Conservation (phyloP, 768 basidiomycete species). For the Lepiota subincarnata region DNA sequence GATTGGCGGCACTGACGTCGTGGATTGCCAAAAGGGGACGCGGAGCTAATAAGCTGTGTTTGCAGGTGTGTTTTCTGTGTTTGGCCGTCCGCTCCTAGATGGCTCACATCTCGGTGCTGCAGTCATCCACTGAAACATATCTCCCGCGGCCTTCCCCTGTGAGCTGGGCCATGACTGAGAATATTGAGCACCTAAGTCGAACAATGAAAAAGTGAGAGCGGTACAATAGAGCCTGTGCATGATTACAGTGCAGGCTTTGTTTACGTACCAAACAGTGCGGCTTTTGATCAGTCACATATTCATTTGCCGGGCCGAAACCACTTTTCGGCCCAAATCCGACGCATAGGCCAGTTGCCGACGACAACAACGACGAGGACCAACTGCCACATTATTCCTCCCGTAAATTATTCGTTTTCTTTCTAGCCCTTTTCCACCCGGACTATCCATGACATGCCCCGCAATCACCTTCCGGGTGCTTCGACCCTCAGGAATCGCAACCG, state of each 20-base stretch:
- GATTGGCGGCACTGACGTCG: constrained; percentile 8
- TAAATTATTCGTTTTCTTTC: constrained; percentile 33
- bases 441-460: constrained; percentile 87
- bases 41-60: constrained; percentile 5
- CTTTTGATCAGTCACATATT: constrained; percentile 32
- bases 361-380: constrained; percentile 45
- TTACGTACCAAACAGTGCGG: constrained; percentile 34
- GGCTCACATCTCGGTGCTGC: constrained; percentile 2
- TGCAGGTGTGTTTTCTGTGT: constrained; percentile 11
- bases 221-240: constrained; percentile 14
- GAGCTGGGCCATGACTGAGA: not conserved
- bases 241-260: constrained; percentile 23
- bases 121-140: not conserved
- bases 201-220: constrained; percentile 9
- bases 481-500: constrained; percentile 84
- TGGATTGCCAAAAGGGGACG: constrained; percentile 3
- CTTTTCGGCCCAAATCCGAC: constrained; percentile 64
- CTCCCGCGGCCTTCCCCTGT: not conserved
- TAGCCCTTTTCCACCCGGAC: constrained; percentile 30
- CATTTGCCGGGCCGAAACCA: constrained; percentile 52
- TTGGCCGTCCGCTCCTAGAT: not conserved
- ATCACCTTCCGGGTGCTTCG: constrained; percentile 70
- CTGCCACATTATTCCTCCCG: constrained; percentile 25
- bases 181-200: not conserved
- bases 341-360: constrained; percentile 52